Conservation (phyloP, 2,329 filamentous ascomycete genomes). For the Rhexocercosporidium sp. region DNA sequence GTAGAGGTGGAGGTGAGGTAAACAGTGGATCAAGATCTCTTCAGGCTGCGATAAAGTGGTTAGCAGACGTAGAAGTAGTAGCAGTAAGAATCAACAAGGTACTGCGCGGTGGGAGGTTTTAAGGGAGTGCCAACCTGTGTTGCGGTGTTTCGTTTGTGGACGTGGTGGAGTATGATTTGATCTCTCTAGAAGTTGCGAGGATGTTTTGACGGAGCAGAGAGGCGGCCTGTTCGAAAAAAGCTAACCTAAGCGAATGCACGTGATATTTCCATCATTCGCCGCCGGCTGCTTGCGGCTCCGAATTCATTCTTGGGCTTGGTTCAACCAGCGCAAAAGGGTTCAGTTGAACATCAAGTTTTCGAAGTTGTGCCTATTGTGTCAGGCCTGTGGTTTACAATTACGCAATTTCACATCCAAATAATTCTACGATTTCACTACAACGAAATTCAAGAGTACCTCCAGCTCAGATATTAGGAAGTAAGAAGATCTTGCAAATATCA, state of each 20-base stretch:
- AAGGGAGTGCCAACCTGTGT: conserved; percentile 34
- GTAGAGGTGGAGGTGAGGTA: conserved; percentile 28
- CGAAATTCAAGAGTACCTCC: no score
- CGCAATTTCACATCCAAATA: no score
- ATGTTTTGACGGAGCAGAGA: conserved; percentile 40
- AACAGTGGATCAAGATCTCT: conserved; percentile 26
- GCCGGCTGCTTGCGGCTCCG: neutral
- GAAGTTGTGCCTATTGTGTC: no score
- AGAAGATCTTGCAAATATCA: neutral
- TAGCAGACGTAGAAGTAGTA: conserved; percentile 24
- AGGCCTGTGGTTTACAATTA: no score
- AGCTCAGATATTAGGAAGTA: neutral
- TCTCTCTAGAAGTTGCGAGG: conserved; percentile 33
- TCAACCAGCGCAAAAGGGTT: neutral
- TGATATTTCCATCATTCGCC: conserved; percentile 9
- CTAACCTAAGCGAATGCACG: conserved; percentile 28
- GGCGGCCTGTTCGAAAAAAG: conserved; percentile 21
- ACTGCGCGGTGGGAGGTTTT: neutral
- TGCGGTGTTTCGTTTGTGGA: conserved; percentile 38
- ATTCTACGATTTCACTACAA: no score
- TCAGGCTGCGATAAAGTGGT: conserved; percentile 36
- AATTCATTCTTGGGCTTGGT: neutral
- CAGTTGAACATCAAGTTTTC: no score
- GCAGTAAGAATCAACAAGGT: neutral
- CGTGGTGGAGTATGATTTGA: conserved; percentile 42